phyloP scores from a whole-genome alignment of 2,329 filamentous ascomycete species.

The Clarireedia sp. region DNA sequence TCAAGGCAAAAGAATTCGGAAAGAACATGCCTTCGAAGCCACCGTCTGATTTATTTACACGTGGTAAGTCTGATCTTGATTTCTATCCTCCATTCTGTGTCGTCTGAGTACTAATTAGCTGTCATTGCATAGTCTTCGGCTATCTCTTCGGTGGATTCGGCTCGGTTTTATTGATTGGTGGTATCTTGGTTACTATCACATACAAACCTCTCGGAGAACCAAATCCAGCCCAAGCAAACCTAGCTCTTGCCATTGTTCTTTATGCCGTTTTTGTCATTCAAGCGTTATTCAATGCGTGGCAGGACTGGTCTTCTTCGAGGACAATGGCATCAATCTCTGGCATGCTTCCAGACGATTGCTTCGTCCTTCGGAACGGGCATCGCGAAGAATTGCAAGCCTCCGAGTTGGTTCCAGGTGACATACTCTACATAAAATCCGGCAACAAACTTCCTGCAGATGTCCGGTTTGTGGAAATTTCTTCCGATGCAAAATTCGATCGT shows the following conservation, averaged over 20 bases:
- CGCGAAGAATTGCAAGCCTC: conserved; percentile 41
- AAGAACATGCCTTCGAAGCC: conserved; percentile 58
- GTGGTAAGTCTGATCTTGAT: conserved; percentile 19
- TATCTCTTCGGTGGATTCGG: conserved; percentile 76
- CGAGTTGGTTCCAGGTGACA: conserved; percentile 63
- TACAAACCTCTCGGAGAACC: conserved; percentile 68
- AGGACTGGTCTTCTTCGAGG: conserved; percentile 65
- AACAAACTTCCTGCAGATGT: conserved; percentile 69
- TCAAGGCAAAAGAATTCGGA: conserved; percentile 51
- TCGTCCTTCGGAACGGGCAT: conserved; percentile 52
- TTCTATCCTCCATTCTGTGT: not conserved
- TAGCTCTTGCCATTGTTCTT: conserved; percentile 65
- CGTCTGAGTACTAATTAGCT: not conserved
- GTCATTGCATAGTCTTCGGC: conserved; percentile 36
- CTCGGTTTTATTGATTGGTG: conserved; percentile 57
- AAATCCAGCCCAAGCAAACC: conserved; percentile 54
- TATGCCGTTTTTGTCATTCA: conserved; percentile 60
- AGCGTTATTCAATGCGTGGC: conserved; percentile 60
- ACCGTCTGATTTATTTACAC: conserved; percentile 48
- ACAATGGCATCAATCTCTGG: conserved; percentile 73
- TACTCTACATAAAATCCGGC: conserved; percentile 59
- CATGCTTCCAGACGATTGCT: conserved; percentile 66
- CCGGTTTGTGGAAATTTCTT: conserved; percentile 58
- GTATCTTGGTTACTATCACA: conserved; percentile 64
- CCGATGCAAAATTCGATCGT: conserved; percentile 65